A percentile compares a stretch with the other conserved stretches of the same genome.
phyloP scores from a whole-genome alignment of 257 asterid species.

The Linderniella brevidens region DNA sequence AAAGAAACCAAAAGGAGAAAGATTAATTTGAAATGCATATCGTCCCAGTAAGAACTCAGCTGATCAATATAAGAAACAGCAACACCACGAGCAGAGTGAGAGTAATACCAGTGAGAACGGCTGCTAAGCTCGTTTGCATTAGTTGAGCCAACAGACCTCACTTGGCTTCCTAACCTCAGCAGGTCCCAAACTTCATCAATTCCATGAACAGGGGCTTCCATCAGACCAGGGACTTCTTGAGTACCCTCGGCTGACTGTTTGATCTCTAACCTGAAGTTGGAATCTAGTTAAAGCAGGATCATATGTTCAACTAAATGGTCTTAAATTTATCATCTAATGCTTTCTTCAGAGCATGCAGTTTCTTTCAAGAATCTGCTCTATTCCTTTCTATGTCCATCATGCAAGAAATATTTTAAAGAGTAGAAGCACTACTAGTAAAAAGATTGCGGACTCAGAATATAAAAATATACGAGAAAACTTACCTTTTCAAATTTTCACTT shows the following conservation, averaged over 20 bases:
- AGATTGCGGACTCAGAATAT: too few species aligned
- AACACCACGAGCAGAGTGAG: conserved; percentile 3
- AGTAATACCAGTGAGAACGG: conserved; percentile 88
- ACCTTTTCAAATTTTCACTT: conserved; percentile 68
- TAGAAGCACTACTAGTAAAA: background rate
- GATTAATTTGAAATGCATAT: conserved; percentile 1
- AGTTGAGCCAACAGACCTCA: conserved; percentile 97
- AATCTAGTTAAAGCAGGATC: background rate
- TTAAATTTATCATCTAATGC: too few species aligned
- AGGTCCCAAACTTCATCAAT: conserved; percentile 83
- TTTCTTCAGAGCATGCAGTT: too few species aligned
- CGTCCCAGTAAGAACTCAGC: conserved; percentile 3
- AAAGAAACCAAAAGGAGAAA: background rate
- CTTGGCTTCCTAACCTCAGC: conserved; percentile 68
- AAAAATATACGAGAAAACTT: conserved; percentile 16
- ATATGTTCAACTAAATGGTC: background rate
- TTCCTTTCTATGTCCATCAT: too few species aligned
- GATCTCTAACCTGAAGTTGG: conserved; percentile 72
- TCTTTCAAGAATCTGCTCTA: too few species aligned
- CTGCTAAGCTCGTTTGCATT: conserved; percentile 93
- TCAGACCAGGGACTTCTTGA: conserved; percentile 96
- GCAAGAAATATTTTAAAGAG: too few species aligned
- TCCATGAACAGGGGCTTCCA: conserved; percentile 61
- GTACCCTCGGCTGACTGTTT: conserved; percentile 99
- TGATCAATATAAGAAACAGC: conserved; percentile 1